These are phyloP conservation scores for Kandelia obovata DNA, from an alignment of 345 rosid genomes.

Conservation along the genomic window DNA sequence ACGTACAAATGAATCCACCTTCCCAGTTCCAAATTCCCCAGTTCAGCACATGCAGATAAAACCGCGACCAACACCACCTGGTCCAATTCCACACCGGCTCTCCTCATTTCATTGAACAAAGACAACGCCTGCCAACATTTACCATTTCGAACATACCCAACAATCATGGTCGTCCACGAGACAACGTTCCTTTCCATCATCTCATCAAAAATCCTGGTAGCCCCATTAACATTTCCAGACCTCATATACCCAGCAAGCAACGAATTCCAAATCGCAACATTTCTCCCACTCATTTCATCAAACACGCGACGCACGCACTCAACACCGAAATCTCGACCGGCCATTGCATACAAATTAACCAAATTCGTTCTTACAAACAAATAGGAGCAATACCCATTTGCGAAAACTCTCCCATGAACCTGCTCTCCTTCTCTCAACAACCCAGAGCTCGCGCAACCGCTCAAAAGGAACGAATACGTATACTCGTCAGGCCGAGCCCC, in stretches of 20 bases:
- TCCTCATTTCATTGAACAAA: conserved; percentile 36
- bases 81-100: conserved; percentile 30
- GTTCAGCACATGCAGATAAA: conserved; percentile 41
- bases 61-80: conserved; percentile 36
- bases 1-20: conserved; percentile 37
- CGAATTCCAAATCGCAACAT: conserved; percentile 38
- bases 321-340: conserved; percentile 9
- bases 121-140: conserved; percentile 34
- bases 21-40: conserved; percentile 37
- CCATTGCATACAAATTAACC: conserved; percentile 39
- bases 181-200: conserved; percentile 40
- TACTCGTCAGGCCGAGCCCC: conserved; percentile 38
- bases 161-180: conserved; percentile 43
- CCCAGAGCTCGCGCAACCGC: conserved; percentile 34
- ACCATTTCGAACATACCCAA: conserved; percentile 32
- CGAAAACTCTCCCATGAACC: conserved; percentile 43
- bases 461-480: conserved; percentile 46
- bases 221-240: conserved; percentile 29
- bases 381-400: conserved; percentile 36
- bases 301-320: conserved; percentile 30
- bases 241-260: conserved; percentile 34
- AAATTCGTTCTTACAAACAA: conserved; percentile 41
- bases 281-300: conserved; percentile 39
- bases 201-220: conserved; percentile 30
- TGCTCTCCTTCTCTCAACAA: conserved; percentile 42